phyloP scores from a whole-genome alignment of 2,329 filamentous ascomycete species.

The Colletotrichum echinochloae region DNA sequence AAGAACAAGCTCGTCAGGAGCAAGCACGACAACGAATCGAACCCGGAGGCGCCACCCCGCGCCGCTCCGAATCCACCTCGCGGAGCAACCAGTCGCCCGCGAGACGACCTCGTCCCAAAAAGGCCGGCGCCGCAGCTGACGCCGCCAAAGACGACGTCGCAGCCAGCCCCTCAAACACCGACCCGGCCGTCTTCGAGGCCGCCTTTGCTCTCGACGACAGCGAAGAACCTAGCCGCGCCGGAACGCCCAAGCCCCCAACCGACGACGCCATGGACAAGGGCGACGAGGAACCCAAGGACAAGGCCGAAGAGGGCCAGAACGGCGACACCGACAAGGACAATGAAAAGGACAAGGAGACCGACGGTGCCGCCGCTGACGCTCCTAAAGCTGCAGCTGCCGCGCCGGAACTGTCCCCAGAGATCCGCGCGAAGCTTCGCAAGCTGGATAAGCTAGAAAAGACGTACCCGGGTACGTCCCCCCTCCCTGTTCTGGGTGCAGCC shows the following conservation, averaged over 20 bases:
- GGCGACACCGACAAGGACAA: conserved; percentile 45
- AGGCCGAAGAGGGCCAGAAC: conserved; percentile 41
- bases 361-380: conserved; percentile 42
- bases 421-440: conserved; percentile 81
- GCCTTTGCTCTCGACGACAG: conserved; percentile 90
- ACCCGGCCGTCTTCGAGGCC: conserved; percentile 88
- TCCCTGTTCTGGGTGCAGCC: neutral
- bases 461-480: conserved; percentile 77
- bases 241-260: conserved; percentile 65
- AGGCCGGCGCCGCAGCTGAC: conserved; percentile 46
- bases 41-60: conserved; percentile 27
- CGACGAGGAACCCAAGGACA: conserved; percentile 42
- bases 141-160: conserved; percentile 50
- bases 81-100: conserved; percentile 34
- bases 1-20: conserved; percentile 87
- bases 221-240: conserved; percentile 73
- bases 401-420: conserved; percentile 76
- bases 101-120: conserved; percentile 55
- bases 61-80: conserved; percentile 52
- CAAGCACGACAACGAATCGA: conserved; percentile 44
- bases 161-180: conserved; percentile 69
- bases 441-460: conserved; percentile 91
- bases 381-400: conserved; percentile 39
- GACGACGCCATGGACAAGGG: conserved; percentile 50
- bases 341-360: conserved; percentile 43